Conservation (phyloP, 331 rosid genomes). For the Ulmus americana region DNA sequence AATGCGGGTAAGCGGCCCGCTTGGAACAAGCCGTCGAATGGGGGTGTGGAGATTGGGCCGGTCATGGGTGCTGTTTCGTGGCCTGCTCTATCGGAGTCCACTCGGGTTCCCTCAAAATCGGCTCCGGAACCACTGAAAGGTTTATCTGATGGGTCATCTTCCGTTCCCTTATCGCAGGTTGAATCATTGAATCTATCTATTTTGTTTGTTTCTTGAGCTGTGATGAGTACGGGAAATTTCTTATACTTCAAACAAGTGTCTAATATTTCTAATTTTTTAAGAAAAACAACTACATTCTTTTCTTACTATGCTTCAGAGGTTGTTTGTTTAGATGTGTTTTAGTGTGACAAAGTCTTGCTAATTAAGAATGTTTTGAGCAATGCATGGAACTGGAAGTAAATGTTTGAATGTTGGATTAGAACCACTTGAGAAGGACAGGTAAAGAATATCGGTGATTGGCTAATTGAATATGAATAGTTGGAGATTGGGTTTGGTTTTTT, state of each 20-base stretch:
- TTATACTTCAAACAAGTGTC: neutral
- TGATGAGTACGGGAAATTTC: neutral
- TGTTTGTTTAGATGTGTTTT: neutral
- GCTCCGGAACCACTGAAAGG: slow-evolving; percentile 50
- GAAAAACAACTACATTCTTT: neutral
- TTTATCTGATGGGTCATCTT: slow-evolving; percentile 44
- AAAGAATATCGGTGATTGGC: neutral
- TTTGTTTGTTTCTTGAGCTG: neutral
- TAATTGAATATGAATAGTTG: too few relatives aligned
- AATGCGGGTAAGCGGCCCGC: slow-evolving; percentile 53
- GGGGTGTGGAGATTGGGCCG: slow-evolving; percentile 45
- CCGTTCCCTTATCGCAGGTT: slow-evolving; percentile 57
- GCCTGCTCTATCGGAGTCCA: slow-evolving; percentile 64
- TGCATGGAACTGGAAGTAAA: neutral
- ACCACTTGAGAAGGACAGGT: neutral
- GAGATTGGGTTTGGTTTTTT: neutral
- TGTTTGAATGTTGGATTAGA: neutral
- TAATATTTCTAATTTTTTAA: neutral
- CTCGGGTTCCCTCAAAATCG: slow-evolving; percentile 41
- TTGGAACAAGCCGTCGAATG: slow-evolving; percentile 69
- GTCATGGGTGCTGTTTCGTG: slow-evolving; percentile 71
- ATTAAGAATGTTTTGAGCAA: neutral
- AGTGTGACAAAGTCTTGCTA: neutral
- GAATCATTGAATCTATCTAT: slow-evolving; percentile 9
- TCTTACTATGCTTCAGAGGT: neutral